These are phyloP conservation scores for Fusarium haematococcum DNA, from an alignment of 2,329 filamentous ascomycete genomes.

Conservation along the genomic window DNA sequence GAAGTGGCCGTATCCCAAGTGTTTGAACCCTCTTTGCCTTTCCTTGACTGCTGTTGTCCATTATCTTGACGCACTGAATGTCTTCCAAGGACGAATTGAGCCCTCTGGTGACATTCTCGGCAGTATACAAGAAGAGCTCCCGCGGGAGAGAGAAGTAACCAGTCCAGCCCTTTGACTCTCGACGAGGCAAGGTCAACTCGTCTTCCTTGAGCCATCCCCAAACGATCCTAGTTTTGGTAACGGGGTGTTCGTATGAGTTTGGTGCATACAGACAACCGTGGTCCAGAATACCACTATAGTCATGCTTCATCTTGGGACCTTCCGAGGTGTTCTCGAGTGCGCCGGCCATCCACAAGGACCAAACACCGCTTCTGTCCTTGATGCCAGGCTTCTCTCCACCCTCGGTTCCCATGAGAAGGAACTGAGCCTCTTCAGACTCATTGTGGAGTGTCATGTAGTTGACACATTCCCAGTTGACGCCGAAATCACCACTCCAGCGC, in stretches of 20 bases:
- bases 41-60: background rate
- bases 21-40: slow-evolving; percentile 55
- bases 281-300: slow-evolving; percentile 59
- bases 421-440: slow-evolving; percentile 46
- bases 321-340: slow-evolving; percentile 31
- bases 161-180: slow-evolving; percentile 61
- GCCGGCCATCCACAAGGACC: slow-evolving; percentile 58
- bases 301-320: slow-evolving; percentile 46
- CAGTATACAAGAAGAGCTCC: slow-evolving; percentile 54
- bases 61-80: slow-evolving; percentile 56
- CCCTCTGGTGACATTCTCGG: slow-evolving; percentile 51
- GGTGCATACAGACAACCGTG: slow-evolving; percentile 62
- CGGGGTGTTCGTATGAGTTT: slow-evolving; percentile 60
- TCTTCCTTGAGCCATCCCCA: slow-evolving; percentile 66
- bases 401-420: slow-evolving; percentile 60
- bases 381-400: slow-evolving; percentile 47
- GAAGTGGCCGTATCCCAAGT: slow-evolving; percentile 51
- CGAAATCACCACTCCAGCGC: slow-evolving; percentile 62
- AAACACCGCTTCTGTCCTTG: slow-evolving; percentile 25
- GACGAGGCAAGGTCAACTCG: slow-evolving; percentile 56
- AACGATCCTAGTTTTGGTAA: slow-evolving; percentile 53
- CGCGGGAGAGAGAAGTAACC: slow-evolving; percentile 60
- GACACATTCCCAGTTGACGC: slow-evolving; percentile 63
- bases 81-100: slow-evolving; percentile 50
- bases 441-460: slow-evolving; percentile 58